phyloP scores from a whole-genome alignment of 192 early-diverging fungal genomes.

The Umbelopsis sp. region DNA sequence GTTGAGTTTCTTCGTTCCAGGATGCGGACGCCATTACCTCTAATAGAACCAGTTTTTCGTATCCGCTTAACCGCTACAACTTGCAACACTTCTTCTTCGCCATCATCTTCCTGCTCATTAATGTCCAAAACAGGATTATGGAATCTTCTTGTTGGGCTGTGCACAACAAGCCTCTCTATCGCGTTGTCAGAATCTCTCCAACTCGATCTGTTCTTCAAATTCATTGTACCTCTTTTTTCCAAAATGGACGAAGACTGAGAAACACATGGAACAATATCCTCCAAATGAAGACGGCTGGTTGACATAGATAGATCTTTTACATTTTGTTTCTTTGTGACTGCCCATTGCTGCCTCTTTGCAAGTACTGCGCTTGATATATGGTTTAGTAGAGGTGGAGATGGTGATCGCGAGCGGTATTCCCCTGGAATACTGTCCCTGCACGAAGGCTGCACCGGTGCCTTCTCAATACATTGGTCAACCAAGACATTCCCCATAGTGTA shows the following conservation, averaged over 20 bases:
- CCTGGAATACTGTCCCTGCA: background rate
- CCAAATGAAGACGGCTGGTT: background rate
- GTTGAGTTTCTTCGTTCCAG: conserved; percentile 12
- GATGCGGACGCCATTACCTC: background rate
- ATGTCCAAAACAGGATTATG: background rate
- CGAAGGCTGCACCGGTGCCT: background rate
- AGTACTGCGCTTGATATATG: background rate
- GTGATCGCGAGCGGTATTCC: conserved; percentile 2
- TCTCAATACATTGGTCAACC: conserved; percentile 5
- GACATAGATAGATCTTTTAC: background rate
- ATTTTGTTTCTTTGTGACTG: background rate
- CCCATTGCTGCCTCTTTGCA: background rate
- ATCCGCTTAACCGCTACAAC: background rate
- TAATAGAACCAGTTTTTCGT: background rate
- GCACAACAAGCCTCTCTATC: background rate
- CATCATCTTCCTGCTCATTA: background rate
- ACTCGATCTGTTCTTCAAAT: background rate
- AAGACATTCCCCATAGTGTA: conserved; percentile 8
- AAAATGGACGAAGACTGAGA: background rate
- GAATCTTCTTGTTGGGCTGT: background rate
- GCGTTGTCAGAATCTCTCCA: background rate
- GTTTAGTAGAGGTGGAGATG: background rate
- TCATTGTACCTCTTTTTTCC: background rate
- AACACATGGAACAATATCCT: background rate
- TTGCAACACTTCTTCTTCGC: background rate